Base-by-base conservation (phyloP, 139 green algal genomes). In the Chlorella sp. region DNA sequence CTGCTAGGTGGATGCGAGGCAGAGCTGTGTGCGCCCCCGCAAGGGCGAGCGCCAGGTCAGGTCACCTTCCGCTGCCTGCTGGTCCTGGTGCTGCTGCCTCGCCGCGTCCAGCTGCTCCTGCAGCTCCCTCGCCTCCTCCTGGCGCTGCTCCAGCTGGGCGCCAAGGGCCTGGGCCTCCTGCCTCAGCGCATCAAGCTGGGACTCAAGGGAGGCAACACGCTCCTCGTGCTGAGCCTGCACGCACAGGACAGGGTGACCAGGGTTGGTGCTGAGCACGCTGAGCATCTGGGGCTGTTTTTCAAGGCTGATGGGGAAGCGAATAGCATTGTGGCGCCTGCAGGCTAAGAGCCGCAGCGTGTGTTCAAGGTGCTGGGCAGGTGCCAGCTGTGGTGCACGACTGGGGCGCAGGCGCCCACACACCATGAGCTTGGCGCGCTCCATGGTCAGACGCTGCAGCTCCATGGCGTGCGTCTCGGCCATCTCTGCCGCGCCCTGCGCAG, bases 21-120 rank as follows among this genome's bases (percentile, higher is more conserved):
- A n/a, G n/a, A n/a, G n/a, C n/a, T n/a, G n/a, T n/a, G n/a, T n/a
- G n/a, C n/a, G n/a, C n/a, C n/a, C n/a, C n/a, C n/a, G n/a, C n/a
- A n/a, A n/a, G n/a, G n/a, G n/a, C n/a, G n/a, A n/a, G n/a, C n/a
- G n/a, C n/a, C n/a, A n/a, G n/a, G n/a, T n/a, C n/a, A n/a, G n/a
- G n/a, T 51, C 36, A 86, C 77, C 82, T 71, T 93, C 61, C 49
- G 75, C 27, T 0, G 73, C 76, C 65, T 88, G 83, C 35, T 86
- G 64, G 4, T 76, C 72, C 0, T 36, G 5, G 33, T 75, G 66
- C 17, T 63, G 33, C 36, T 82, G 71, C 62, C 74, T 49, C 70
- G 77, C 31, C 10, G 20, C 61, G 30, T 2, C 34, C 24, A 78
- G 70, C 66, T 76, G 61, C 0, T 29, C 67, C 31, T 73, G 30